Conservation (phyloP, 306 rosid genomes). For the Sphenostylis stenocarpa region DNA sequence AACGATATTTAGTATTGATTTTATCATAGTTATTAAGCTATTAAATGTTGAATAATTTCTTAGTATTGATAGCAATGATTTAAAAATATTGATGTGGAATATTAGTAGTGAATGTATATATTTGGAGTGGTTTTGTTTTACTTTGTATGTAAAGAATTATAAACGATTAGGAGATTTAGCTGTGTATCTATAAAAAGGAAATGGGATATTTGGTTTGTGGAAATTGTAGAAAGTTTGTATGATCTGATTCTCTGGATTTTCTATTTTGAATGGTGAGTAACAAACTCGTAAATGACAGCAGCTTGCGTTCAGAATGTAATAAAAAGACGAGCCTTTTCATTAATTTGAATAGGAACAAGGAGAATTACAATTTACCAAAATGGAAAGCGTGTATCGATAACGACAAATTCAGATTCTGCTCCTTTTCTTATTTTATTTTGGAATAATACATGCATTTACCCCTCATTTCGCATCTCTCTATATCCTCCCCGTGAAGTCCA, state of each 20-base stretch:
- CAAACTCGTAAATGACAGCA: background rate
- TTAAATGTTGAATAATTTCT: too few relatives aligned
- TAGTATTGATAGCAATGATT: too few relatives aligned
- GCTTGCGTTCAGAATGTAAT: background rate
- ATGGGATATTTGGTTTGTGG: background rate
- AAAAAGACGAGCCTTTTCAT: background rate
- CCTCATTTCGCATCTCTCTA: background rate
- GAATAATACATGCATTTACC: background rate
- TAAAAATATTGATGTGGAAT: too few relatives aligned
- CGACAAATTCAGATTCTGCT: background rate
- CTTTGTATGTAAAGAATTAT: background rate
- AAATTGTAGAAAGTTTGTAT: background rate
- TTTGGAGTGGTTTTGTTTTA: too few relatives aligned
- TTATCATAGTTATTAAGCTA: too few relatives aligned
- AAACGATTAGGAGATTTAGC: background rate
- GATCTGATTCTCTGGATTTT: background rate
- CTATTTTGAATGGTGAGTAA: too few relatives aligned
- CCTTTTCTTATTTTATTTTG: background rate
- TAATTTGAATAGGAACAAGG: background rate
- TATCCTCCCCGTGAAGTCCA: background rate
- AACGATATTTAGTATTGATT: too few relatives aligned
- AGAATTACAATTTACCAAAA: background rate
- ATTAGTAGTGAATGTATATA: too few relatives aligned
- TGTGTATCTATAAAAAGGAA: background rate
- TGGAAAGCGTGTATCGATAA: conserved; percentile 4